phyloP scores from a whole-genome alignment of 441 rosid genomes.

The Flueggea neowawraea region DNA sequence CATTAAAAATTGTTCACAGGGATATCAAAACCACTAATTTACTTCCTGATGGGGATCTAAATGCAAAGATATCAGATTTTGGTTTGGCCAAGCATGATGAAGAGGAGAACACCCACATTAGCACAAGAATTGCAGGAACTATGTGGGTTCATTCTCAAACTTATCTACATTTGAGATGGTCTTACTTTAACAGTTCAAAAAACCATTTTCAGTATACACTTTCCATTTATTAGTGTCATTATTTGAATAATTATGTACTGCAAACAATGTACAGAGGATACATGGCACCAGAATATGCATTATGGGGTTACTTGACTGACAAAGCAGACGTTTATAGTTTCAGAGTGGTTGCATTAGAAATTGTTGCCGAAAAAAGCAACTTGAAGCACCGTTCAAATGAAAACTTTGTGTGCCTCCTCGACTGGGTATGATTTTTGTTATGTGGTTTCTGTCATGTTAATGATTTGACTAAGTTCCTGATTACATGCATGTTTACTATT shows the following conservation, averaged over 20 bases:
- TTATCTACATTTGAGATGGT: background rate
- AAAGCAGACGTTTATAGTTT: conserved; percentile 69
- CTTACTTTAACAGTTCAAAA: no score
- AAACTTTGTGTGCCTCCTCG: conserved; percentile 65
- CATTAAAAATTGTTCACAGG: conserved; percentile 69
- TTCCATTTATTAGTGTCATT: conserved; percentile 2
- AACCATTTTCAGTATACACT: no score
- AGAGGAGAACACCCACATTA: conserved; percentile 81
- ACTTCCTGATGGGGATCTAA: conserved; percentile 62
- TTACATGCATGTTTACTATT: conserved; percentile 27
- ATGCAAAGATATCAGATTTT: conserved; percentile 77
- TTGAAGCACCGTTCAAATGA: conserved; percentile 48
- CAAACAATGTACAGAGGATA: conserved; percentile 31
- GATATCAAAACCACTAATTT: conserved; percentile 86
- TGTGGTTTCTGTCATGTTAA: background rate
- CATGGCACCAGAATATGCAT: conserved; percentile 73
- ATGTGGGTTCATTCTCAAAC: conserved; percentile 32
- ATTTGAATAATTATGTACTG: no score
- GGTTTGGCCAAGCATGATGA: conserved; percentile 79
- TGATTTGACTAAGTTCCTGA: background rate
- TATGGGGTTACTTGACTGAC: conserved; percentile 55
- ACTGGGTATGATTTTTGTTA: conserved; percentile 36
- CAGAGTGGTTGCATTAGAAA: conserved; percentile 65
- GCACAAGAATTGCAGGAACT: conserved; percentile 84
- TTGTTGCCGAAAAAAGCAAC: conserved; percentile 66